Percentiles rank a stretch among this genome's conserved stretches.
Evolutionary conservation across 2,329 filamentous ascomycete genomes (phyloP).

Genomic region (Teratosphaeria zuluensis): DNA sequence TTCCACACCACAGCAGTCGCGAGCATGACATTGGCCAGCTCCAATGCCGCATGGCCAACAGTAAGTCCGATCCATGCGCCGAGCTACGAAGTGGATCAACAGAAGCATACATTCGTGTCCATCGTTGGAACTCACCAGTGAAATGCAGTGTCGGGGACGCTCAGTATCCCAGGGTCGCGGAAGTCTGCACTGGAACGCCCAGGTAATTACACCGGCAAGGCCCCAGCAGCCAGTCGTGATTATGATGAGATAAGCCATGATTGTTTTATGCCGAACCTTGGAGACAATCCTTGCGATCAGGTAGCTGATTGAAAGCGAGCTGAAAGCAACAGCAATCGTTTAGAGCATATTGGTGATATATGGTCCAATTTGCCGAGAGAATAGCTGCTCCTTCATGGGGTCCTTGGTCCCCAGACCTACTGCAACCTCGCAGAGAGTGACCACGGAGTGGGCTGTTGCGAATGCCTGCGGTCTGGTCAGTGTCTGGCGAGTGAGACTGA

Average conservation of each 20-base stretch:
- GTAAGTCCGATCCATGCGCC: background rate
- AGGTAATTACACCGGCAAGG: conserved; percentile 6
- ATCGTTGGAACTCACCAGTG: conserved; percentile 2
- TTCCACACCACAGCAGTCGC: conserved; percentile 17
- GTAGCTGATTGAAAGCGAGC: conserved; percentile 17
- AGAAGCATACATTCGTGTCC: conserved; percentile 9
- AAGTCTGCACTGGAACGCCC: conserved; percentile 15
- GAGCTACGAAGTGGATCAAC: conserved; percentile 4
- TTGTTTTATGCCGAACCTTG: conserved; percentile 8
- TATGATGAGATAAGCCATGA: conserved; percentile 11
- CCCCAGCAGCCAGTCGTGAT: conserved; percentile 9
- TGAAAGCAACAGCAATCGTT: conserved; percentile 9
- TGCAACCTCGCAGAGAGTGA: conserved; percentile 12
- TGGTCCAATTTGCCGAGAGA: conserved; percentile 5
- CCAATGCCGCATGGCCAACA: conserved; percentile 10
- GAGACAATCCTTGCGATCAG: conserved; percentile 18
- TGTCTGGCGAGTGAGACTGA: conserved; percentile 2
- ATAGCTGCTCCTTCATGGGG: background rate
- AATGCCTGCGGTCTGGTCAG: background rate
- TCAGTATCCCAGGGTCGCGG: conserved; percentile 16
- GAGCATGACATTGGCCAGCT: conserved; percentile 12
- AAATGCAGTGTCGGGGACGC: conserved; percentile 7
- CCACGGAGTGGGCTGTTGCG: conserved; percentile 10
- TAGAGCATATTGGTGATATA: conserved; percentile 13
- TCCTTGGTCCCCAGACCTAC: conserved; percentile 14